A percentile compares a stretch with the other conserved stretches of the same genome.
These are phyloP conservation scores for Rugonectria rugulosa DNA, from an alignment of 2,329 filamentous ascomycete genomes.

Conservation along the genomic window DNA sequence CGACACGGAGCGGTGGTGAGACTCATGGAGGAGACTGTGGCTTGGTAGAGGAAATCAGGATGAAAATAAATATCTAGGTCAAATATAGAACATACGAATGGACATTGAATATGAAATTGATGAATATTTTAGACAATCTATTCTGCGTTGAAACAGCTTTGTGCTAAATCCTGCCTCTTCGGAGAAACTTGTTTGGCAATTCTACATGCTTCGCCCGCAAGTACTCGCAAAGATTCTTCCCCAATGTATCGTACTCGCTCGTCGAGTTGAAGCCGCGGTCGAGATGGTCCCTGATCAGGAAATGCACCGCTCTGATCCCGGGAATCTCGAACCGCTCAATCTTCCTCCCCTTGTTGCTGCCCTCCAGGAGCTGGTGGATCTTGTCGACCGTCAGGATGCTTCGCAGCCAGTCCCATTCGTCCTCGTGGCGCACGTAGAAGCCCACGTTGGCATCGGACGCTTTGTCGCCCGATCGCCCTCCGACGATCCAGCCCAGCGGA, in stretches of 20 bases:
- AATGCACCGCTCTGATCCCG: conserved; percentile 40
- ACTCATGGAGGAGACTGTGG: conserved; percentile 34
- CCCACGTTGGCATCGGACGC: conserved; percentile 47
- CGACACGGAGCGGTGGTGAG: conserved; percentile 36
- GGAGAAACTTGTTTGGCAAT: conserved; percentile 50
- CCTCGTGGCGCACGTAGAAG: conserved; percentile 50
- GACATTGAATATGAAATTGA: not conserved
- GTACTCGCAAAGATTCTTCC: conserved; percentile 53
- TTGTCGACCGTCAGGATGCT: conserved; percentile 47
- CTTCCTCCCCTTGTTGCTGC: conserved; percentile 22
- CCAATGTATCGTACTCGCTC: conserved; percentile 50
- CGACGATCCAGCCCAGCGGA: conserved; percentile 39
- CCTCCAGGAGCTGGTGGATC: conserved; percentile 44
- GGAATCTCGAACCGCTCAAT: conserved; percentile 24
- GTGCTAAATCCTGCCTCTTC: conserved; percentile 42
- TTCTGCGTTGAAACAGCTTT: not conserved
- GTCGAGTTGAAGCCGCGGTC: conserved; percentile 50
- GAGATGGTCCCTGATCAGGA: conserved; percentile 53
- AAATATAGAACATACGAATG: not conserved
- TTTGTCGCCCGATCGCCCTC: conserved; percentile 36
- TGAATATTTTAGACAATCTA: not conserved
- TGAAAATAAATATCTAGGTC: no score
- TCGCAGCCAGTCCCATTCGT: conserved; percentile 55
- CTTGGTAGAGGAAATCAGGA: not conserved
- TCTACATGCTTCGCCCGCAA: conserved; percentile 51